Conservation (phyloP, 257 asterid genomes). For the Leptodermis oblonga region DNA sequence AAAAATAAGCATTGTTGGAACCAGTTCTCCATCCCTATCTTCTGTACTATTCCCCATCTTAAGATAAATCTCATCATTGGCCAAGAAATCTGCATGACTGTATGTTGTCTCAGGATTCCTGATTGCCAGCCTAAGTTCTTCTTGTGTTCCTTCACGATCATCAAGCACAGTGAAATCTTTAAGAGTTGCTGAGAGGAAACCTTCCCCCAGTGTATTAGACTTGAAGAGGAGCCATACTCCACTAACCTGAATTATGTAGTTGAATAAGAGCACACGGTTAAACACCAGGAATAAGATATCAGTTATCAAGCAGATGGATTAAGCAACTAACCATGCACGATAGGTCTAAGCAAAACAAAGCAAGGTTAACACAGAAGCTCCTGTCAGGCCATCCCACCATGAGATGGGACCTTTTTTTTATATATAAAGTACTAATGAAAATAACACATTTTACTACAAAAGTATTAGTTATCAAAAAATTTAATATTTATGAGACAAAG, state of each 20-base stretch:
- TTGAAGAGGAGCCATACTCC: conserved; percentile 88
- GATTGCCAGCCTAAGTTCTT: conserved; percentile 90
- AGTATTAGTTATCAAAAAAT: too few species aligned
- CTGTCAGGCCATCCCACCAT: too few species aligned
- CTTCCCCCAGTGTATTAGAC: conserved; percentile 68
- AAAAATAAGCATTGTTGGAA: conserved; percentile 82
- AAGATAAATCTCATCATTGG: conserved; percentile 28
- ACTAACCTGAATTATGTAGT: conserved; percentile 53
- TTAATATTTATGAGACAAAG: too few species aligned
- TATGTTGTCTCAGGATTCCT: conserved; percentile 65
- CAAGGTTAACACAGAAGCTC: neutral
- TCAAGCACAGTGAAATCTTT: conserved; percentile 79
- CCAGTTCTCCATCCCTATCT: conserved; percentile 37
- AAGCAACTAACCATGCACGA: neutral
- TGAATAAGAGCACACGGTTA: neutral
- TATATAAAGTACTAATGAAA: too few species aligned
- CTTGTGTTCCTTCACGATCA: conserved; percentile 86
- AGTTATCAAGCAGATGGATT: neutral
- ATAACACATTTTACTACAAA: too few species aligned
- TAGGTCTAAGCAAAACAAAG: neutral
- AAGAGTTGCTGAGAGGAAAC: conserved; percentile 73
- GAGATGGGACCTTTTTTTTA: too few species aligned
- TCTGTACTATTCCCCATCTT: conserved; percentile 25
- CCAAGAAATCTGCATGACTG: conserved; percentile 33
- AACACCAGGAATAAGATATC: neutral